Conservation (phyloP, 2,329 filamentous ascomycete species). For the Colletotrichum brevisporum region DNA sequence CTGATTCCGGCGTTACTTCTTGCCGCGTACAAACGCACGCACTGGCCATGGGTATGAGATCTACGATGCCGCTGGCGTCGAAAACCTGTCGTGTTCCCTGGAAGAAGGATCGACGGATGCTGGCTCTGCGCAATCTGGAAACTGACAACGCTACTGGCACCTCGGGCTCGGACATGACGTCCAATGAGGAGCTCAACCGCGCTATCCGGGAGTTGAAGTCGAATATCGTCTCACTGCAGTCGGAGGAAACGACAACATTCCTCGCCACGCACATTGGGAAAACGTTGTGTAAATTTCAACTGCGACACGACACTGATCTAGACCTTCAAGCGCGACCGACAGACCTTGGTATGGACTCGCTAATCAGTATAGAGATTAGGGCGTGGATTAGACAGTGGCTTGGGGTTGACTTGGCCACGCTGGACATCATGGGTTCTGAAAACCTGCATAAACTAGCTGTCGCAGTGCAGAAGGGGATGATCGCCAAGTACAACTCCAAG, state of each 20-base stretch:
- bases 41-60: slow-evolving; percentile 21
- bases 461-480: slow-evolving; percentile 8
- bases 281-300: slow-evolving; percentile 33
- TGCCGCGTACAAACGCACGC: background rate
- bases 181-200: slow-evolving; percentile 15
- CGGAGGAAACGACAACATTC: slow-evolving; percentile 19
- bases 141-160: background rate
- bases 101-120: slow-evolving; percentile 45
- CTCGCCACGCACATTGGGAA: slow-evolving; percentile 19
- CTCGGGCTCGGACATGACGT: slow-evolving; percentile 7
- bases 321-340: slow-evolving; percentile 15
- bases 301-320: slow-evolving; percentile 35
- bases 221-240: slow-evolving; percentile 18
- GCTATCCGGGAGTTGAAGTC: slow-evolving; percentile 17
- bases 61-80: slow-evolving; percentile 7
- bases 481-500: slow-evolving; percentile 14
- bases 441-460: slow-evolving; percentile 20
- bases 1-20: background rate
- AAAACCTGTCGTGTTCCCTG: slow-evolving; percentile 37
- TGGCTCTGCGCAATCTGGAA: slow-evolving; percentile 41
- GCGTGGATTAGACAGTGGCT: slow-evolving; percentile 43
- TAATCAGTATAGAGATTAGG: slow-evolving; percentile 43
- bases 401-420: slow-evolving; percentile 43
- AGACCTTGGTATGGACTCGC: slow-evolving; percentile 44
- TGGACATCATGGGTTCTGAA: slow-evolving; percentile 14